A percentile compares a stretch with the other conserved stretches of the same genome.
These are phyloP conservation scores for Phragmites australis DNA, from an alignment of 176 grass and related monocot genomes.

Conservation along the genomic window DNA sequence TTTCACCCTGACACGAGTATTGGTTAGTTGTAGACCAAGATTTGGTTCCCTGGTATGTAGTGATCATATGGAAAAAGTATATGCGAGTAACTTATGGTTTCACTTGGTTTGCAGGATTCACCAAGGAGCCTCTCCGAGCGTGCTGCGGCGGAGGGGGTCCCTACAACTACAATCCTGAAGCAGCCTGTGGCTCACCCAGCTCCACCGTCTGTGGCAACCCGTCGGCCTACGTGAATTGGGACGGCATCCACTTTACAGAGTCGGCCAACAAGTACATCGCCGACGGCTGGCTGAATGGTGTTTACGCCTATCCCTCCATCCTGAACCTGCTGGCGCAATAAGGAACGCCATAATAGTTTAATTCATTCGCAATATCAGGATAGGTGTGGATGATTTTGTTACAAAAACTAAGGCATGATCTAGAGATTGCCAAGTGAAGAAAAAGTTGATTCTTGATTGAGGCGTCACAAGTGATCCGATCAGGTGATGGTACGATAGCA, in stretches of 20 bases:
- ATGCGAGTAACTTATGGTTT: neutral
- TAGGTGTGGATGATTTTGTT: neutral
- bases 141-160: conserved; percentile 64
- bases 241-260: conserved; percentile 66
- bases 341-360: neutral
- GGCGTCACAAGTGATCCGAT: neutral
- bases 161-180: conserved; percentile 53
- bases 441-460: neutral
- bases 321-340: conserved; percentile 28
- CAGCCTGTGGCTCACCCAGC: conserved; percentile 41
- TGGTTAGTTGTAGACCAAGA: too few species aligned
- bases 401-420: neutral
- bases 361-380: too few species aligned
- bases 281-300: conserved; percentile 47
- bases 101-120: conserved; percentile 46
- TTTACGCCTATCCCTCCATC: conserved; percentile 54
- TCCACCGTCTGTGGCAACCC: conserved; percentile 38
- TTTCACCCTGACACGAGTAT: too few species aligned
- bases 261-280: conserved; percentile 54
- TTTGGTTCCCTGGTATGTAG: too few species aligned
- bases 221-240: conserved; percentile 47
- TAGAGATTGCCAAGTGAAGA: neutral
- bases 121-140: conserved; percentile 32
- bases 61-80: too few species aligned
- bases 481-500: too few species aligned